Conservation (phyloP, 2,329 filamentous ascomycete species). For the Teratosphaeria viscida region DNA sequence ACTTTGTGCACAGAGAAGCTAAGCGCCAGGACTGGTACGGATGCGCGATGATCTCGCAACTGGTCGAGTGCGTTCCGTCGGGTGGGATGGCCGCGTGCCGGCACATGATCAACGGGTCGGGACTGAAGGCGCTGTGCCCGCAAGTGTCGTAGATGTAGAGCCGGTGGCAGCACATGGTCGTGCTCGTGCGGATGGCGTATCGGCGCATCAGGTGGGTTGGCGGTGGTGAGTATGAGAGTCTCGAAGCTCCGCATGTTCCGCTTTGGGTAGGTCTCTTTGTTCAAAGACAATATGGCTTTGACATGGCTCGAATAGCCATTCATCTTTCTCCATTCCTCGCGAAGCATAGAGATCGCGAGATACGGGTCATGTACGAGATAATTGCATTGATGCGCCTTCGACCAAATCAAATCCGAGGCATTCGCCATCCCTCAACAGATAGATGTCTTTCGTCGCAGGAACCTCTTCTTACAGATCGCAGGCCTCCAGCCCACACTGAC, state of each 20-base stretch:
- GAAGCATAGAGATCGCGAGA: not conserved
- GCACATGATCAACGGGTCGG: conserved; percentile 27
- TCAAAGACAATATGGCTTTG: not conserved
- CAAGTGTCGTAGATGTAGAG: conserved; percentile 33
- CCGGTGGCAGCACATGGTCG: conserved; percentile 34
- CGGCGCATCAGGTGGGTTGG: not conserved
- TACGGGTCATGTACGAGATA: not conserved
- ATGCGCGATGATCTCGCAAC: conserved; percentile 23
- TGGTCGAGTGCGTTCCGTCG: conserved; percentile 3
- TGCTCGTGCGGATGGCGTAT: not conserved
- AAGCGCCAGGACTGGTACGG: conserved; percentile 27
- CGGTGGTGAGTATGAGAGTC: not conserved
- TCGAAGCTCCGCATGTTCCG: not conserved
- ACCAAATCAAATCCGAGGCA: not conserved
- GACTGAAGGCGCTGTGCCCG: conserved; percentile 30
- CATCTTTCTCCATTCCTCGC: not conserved
- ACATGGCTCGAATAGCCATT: not conserved
- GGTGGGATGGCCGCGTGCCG: conserved; percentile 17
- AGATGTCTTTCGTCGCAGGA: too few relatives aligned
- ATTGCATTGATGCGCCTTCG: too few relatives aligned
- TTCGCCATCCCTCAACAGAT: not conserved
- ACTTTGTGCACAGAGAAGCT: conserved; percentile 24
- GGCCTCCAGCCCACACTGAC: too few relatives aligned
- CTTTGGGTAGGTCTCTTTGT: not conserved
- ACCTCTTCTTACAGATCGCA: too few relatives aligned